phyloP scores from a whole-genome alignment of 1,284 basidiomycete species.

The Schizophyllum amplum region DNA sequence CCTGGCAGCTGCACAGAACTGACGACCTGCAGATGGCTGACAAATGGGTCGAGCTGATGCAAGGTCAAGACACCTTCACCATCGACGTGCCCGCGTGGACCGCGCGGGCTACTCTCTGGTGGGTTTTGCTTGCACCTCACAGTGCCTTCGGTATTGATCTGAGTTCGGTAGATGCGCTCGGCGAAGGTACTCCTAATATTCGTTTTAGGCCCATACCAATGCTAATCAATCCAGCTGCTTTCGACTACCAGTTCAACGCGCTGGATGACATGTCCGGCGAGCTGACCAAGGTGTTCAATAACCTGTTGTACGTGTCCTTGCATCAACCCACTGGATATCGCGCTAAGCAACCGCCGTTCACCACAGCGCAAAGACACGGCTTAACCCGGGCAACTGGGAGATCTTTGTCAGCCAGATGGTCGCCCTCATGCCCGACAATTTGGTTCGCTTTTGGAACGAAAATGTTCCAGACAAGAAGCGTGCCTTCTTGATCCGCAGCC shows the following conservation, averaged over 20 bases:
- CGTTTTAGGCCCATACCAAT: background rate
- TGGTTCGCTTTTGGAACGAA: too few relatives aligned
- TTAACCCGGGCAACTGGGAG: too few relatives aligned
- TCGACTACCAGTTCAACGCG: conserved; percentile 17
- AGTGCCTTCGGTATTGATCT: background rate
- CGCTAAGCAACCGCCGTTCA: too few relatives aligned
- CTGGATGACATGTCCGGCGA: conserved; percentile 14
- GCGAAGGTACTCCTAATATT: conserved; percentile 11
- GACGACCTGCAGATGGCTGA: background rate
- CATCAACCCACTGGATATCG: too few relatives aligned
- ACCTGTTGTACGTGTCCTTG: conserved; percentile 9
- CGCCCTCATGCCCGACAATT: too few relatives aligned
- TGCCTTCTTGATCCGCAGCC: too few relatives aligned
- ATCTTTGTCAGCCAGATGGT: too few relatives aligned
- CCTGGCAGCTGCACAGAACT: background rate
- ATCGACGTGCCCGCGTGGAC: background rate
- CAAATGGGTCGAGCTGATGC: background rate
- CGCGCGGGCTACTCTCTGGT: background rate
- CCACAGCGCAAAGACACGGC: too few relatives aligned
- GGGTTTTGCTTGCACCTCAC: background rate
- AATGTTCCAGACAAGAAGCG: too few relatives aligned
- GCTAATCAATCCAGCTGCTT: conserved; percentile 11
- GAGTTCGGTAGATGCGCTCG: conserved; percentile 13
- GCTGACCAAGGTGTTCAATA: conserved; percentile 11
- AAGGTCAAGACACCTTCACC: background rate